A percentile compares a stretch with the other conserved stretches of the same genome.
phyloP scores from a whole-genome alignment of 73 alveolate species.

The Paraurostyla sp. region DNA sequence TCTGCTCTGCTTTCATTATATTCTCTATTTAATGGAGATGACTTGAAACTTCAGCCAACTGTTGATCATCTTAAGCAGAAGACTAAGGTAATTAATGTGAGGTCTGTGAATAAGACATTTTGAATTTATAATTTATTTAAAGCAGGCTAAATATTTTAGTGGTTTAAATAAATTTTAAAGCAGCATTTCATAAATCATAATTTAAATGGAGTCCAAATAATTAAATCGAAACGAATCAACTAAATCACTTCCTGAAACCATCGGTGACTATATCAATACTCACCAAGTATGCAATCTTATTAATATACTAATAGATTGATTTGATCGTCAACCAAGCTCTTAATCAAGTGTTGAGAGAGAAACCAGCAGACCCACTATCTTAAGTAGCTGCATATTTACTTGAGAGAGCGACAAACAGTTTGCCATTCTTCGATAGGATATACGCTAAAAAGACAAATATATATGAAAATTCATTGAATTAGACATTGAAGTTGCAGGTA shows the following conservation, averaged over 20 bases:
- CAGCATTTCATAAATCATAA: background rate
- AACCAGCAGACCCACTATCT: constrained; percentile 70
- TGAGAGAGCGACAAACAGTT: background rate
- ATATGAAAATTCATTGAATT: background rate
- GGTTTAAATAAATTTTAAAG: too few relatives aligned
- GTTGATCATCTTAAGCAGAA: too few relatives aligned
- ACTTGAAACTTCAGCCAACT: constrained; percentile 15
- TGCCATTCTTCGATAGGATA: constrained; percentile 44
- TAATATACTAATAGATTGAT: constrained; percentile 41
- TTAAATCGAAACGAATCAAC: constrained; percentile 21
- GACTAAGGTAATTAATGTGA: too few relatives aligned
- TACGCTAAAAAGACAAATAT: constrained; percentile 46
- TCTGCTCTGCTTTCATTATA: constrained; percentile 46
- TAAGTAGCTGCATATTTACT: constrained; percentile 65
- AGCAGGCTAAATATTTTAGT: too few relatives aligned
- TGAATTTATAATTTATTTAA: too few relatives aligned
- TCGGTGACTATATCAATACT: background rate
- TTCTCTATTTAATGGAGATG: constrained; percentile 11
- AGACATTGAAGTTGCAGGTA: constrained; percentile 52
- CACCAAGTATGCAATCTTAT: background rate
- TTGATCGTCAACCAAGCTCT: constrained; percentile 46
- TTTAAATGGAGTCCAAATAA: background rate
- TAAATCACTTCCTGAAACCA: background rate
- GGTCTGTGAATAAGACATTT: too few relatives aligned
- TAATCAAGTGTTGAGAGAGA: constrained; percentile 50